A percentile compares a stretch with the other conserved stretches of the same genome.
Evolutionary conservation across 2,329 filamentous ascomycete genomes (phyloP).

Genomic region (Talaromyces pinophilus): DNA sequence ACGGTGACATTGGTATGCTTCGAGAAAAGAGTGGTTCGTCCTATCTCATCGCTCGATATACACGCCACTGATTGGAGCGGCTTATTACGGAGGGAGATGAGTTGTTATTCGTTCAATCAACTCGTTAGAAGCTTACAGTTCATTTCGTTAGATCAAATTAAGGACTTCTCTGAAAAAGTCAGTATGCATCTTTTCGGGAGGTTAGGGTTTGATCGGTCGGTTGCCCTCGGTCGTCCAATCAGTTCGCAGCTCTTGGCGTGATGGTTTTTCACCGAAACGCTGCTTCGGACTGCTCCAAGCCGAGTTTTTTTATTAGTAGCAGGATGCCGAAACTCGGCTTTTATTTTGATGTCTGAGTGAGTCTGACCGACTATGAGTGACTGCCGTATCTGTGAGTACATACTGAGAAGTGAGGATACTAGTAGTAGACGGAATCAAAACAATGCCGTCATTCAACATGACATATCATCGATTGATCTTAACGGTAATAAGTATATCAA

Average conservation of each 20-base stretch:
- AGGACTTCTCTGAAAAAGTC: not conserved
- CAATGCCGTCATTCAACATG: constrained; percentile 1
- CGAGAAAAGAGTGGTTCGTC: constrained; percentile 15
- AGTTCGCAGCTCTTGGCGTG: constrained; percentile 1
- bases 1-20: not conserved
- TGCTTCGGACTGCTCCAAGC: constrained; percentile 18
- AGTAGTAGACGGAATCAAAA: not conserved
- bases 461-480: not conserved
- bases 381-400: not conserved
- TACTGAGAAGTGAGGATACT: not conserved
- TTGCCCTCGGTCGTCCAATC: constrained; percentile 13
- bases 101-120: not conserved
- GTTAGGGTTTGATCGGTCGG: constrained; percentile 15
- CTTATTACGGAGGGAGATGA: not conserved
- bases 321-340: constrained; percentile 10
- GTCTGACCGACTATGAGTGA: not conserved
- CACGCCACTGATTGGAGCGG: constrained; percentile 17
- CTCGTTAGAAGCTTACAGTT: not conserved
- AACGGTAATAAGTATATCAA: not conserved
- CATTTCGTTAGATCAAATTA: not conserved
- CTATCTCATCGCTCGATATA: not conserved
- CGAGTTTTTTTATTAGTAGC: not conserved
- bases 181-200: not conserved
- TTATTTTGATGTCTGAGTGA: not conserved
- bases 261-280: not conserved